Evolutionary conservation across 179 eudicot genomes (phyloP), one percentile per base, ranked within the genome.

Genomic region (Spergularia azorica): DNA sequence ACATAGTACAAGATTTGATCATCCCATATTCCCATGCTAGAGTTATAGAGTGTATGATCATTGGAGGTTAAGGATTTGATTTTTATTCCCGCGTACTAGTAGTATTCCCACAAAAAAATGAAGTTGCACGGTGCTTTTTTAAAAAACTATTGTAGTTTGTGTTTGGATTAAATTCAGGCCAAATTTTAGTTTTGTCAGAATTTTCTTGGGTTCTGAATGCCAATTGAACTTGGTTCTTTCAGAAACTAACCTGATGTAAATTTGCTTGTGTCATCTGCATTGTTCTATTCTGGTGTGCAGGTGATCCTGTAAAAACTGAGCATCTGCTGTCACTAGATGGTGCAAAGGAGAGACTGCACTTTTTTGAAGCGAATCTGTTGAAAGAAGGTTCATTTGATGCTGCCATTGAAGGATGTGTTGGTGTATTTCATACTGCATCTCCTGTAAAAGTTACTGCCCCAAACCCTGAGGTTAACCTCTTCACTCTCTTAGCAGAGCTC

Each of bases 371-470:
- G 5, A 71, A 76, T 69, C 82, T 87, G 4, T 54, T 70, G 46
- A 76, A 81, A 17, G 85, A 85, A 79, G 88, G 88, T n/a, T 81
- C 88, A 13, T 87, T 87, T 70, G 81, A 87, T 72, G 55, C 87
- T 71, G 79, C 86, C 43, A 70, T 85, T 58, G 70, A 79, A 5
- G 87, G 88, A 41, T 87, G 90, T 69, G 36, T 74, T 54, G 88
- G 90, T 70, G 90, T 87, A 77, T 85, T 87, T 43, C 90, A 87
- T 56, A 81, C 86, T 2, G 87, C 88, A 0, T 88, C 89, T 68
- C 89, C 91, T 5, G 85, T 81, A 72, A 62, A 43, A 66, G 13
- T 67, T 17, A 58, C 59, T 15, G 70, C 68, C 50, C 57, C 72
- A 10, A 79, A 85, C 69, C 88, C 88, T 4, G 87, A 87, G 84